These are phyloP conservation scores for Pseudogymnoascus sp. DNA, from an alignment of 2,329 filamentous ascomycete genomes.

Conservation along the genomic window DNA sequence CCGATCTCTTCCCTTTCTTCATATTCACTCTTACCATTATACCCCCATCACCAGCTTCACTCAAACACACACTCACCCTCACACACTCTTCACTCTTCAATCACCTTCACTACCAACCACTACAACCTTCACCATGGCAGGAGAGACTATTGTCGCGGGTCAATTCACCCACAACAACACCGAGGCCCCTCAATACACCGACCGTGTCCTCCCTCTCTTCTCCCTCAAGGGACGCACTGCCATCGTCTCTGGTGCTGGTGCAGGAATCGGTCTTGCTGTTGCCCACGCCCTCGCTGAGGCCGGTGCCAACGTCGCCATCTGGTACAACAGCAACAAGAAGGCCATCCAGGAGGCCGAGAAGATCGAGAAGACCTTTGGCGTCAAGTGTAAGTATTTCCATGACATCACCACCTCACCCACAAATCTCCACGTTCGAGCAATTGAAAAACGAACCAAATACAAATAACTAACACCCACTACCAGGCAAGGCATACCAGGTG, in stretches of 20 bases:
- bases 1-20: background rate
- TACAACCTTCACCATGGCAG: constrained; percentile 13
- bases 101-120: background rate
- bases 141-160: constrained; percentile 27
- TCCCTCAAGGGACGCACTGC: constrained; percentile 63
- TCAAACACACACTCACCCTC: background rate
- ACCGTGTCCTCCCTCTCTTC: constrained; percentile 55
- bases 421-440: background rate
- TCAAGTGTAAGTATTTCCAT: constrained; percentile 48
- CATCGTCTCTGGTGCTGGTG: constrained; percentile 61
- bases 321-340: constrained; percentile 63
- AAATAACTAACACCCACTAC: constrained; percentile 8
- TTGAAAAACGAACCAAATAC: constrained; percentile 8
- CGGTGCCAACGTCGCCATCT: constrained; percentile 63
- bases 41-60: background rate
- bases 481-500: constrained; percentile 55
- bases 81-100: background rate
- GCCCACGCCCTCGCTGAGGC: constrained; percentile 60
- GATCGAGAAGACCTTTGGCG: constrained; percentile 57
- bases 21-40: background rate
- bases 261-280: constrained; percentile 59
- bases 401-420: background rate
- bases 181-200: constrained; percentile 34
- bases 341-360: constrained; percentile 53
- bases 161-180: constrained; percentile 52